Evolutionary conservation across 1,284 basidiomycete genomes (phyloP).

Genomic region (Cutaneotrichosporon sp.): DNA sequence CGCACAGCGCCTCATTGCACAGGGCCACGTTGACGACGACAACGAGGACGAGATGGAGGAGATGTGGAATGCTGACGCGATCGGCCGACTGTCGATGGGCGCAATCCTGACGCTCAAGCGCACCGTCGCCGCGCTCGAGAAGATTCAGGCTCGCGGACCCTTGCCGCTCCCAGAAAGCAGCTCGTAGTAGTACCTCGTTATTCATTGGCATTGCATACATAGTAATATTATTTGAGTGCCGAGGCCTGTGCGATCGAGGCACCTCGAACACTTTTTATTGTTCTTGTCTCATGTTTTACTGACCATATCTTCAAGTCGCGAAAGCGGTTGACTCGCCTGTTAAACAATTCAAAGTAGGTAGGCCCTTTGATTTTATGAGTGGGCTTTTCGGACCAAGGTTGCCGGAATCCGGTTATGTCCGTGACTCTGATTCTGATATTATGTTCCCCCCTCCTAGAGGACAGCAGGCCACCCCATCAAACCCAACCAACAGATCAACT

Average conservation of each 20-base stretch:
- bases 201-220: slow-evolving; percentile 2
- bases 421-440: too few relatives aligned
- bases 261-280: too few relatives aligned
- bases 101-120: slow-evolving; percentile 69
- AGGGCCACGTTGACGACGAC: slow-evolving; percentile 47
- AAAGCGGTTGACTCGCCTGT: neutral
- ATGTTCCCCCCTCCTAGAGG: too few relatives aligned
- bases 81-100: slow-evolving; percentile 73
- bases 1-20: slow-evolving; percentile 65
- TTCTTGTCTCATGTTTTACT: too few relatives aligned
- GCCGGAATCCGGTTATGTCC: too few relatives aligned
- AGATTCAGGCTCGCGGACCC: slow-evolving; percentile 17
- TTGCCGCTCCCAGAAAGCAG: neutral
- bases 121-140: slow-evolving; percentile 35
- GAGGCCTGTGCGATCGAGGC: too few relatives aligned
- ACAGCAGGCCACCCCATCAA: neutral
- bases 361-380: too few relatives aligned
- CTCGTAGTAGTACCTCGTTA: neutral
- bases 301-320: too few relatives aligned
- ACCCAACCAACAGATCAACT: neutral
- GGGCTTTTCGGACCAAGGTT: too few relatives aligned
- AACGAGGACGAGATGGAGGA: slow-evolving; percentile 54
- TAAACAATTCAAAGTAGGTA: too few relatives aligned
- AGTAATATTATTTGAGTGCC: neutral
- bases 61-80: slow-evolving; percentile 58